Base-by-base conservation (phyloP, 345 rosid genomes). In the Murraya paniculata region DNA sequence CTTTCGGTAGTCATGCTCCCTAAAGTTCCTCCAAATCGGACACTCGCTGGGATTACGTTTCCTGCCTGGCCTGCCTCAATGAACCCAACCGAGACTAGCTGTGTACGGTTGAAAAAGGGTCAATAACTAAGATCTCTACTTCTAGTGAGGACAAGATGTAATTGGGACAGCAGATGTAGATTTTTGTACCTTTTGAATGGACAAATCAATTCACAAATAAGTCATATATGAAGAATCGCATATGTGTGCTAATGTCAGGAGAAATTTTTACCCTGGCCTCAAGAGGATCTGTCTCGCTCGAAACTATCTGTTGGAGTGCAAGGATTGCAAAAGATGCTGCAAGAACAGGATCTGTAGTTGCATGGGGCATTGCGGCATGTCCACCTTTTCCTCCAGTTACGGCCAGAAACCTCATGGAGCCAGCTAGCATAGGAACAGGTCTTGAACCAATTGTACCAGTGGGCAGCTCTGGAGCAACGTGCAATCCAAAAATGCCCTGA, bases 231-330 rank as follows among this genome's bases (percentile, higher is more conserved):
- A 21, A 10, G 38, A 55, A 6, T 21, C 4, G 8, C 9, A 59
- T 19, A 59, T 19, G 36, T 57, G 36, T 21, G 10, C 50, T 45
- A 45, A 45, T 11, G 50, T 45, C 18, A 13, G 50, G 18, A 45
- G 13, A 16, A 45, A 45, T 13, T 55, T 35, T 73, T 82, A 88
- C 92, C 82, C 64, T 33, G 19, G 90, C 74, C 25, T 75, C 86
- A 5, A 91, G 84, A 25, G 94, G 94, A 83, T 91, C 84, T 0
- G 87, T 88, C 72, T 91, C 94, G 22, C 91, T 83, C 24, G 91
- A 88, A 82, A 91, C 53, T 2, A 91, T 79, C 14, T 85, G 92
- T 69, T 89, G 94, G 74, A 91, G 87, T 3, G 88, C 82, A 59
- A 84, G 81, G 41, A 89, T 88, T 8, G 87, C 74, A 30, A 88